These are phyloP conservation scores for Astraeus odoratus DNA, from an alignment of 768 basidiomycete species.

Conservation along the genomic window DNA sequence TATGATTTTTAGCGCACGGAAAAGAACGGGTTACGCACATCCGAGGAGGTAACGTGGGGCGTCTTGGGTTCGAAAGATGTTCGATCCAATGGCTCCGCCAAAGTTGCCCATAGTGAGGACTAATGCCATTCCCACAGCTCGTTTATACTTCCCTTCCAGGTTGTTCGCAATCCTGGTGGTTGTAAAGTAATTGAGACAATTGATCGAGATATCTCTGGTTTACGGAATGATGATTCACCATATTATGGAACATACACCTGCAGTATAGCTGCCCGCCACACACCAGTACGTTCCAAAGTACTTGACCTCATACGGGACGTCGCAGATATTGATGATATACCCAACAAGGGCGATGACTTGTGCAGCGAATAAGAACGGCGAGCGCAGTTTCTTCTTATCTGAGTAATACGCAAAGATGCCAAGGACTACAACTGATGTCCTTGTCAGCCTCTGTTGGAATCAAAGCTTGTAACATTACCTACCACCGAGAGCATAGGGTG, in stretches of 20 bases:
- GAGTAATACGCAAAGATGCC: constrained; percentile 48
- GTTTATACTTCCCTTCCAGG: constrained; percentile 51
- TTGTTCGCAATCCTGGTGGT: constrained; percentile 6
- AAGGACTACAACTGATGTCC: constrained; percentile 32
- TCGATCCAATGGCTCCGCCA: constrained; percentile 52
- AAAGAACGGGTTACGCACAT: constrained; percentile 40
- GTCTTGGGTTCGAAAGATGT: constrained; percentile 53
- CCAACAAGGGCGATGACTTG: constrained; percentile 47
- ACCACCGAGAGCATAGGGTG: constrained; percentile 59
- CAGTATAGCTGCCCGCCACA: constrained; percentile 51
- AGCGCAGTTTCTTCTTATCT: constrained; percentile 49
- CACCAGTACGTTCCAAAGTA: constrained; percentile 66
- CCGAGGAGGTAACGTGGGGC: constrained; percentile 54
- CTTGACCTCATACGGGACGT: constrained; percentile 47
- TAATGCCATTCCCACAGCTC: constrained; percentile 55
- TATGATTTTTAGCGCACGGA: too few species aligned
- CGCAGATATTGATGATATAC: constrained; percentile 54
- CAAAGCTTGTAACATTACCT: constrained; percentile 27
- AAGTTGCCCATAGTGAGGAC: constrained; percentile 66
- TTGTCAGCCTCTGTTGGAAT: background rate
- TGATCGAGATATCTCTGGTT: background rate
- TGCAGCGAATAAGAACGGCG: constrained; percentile 50
- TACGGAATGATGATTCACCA: constrained; percentile 35
- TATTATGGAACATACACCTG: constrained; percentile 49
- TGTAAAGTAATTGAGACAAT: background rate